Conservation (phyloP, 73 alveolate species). For the Durusdinium trenchii region DNA sequence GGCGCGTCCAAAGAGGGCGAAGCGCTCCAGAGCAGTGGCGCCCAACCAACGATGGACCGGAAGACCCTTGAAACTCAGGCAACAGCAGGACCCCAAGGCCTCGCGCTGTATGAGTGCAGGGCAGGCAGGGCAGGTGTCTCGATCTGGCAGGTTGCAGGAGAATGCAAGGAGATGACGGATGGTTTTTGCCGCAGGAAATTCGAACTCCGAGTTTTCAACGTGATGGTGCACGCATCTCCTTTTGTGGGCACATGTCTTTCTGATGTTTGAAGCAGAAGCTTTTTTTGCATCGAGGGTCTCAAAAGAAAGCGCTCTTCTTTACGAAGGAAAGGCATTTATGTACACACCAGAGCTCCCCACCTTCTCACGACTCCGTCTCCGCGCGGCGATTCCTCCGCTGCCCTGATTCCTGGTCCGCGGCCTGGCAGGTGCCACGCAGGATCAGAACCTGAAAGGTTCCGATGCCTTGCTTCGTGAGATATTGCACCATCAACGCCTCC, state of each 20-base stretch:
- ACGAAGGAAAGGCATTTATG: neutral
- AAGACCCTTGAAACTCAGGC: neutral
- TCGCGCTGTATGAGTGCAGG: neutral
- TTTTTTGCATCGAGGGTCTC: neutral
- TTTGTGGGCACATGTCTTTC: neutral
- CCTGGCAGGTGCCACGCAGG: conserved; percentile 20
- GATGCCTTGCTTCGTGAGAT: neutral
- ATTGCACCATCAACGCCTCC: neutral
- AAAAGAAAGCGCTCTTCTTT: neutral
- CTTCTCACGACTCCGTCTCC: too few relatives aligned
- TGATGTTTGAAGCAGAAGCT: neutral
- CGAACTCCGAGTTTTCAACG: neutral
- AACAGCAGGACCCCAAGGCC: conserved; percentile 29
- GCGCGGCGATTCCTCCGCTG: neutral
- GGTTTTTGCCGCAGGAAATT: neutral
- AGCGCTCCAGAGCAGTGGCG: neutral
- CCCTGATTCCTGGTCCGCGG: neutral
- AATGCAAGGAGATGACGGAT: neutral
- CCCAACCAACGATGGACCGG: conserved; percentile 21
- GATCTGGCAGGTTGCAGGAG: neutral
- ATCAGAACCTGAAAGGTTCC: neutral
- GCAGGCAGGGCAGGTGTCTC: neutral
- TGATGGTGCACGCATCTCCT: neutral
- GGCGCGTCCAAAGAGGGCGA: conserved; percentile 2
- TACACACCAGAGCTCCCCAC: too few relatives aligned